Conservation (phyloP, 139 green algal species). For the Chlorella sp. region DNA sequence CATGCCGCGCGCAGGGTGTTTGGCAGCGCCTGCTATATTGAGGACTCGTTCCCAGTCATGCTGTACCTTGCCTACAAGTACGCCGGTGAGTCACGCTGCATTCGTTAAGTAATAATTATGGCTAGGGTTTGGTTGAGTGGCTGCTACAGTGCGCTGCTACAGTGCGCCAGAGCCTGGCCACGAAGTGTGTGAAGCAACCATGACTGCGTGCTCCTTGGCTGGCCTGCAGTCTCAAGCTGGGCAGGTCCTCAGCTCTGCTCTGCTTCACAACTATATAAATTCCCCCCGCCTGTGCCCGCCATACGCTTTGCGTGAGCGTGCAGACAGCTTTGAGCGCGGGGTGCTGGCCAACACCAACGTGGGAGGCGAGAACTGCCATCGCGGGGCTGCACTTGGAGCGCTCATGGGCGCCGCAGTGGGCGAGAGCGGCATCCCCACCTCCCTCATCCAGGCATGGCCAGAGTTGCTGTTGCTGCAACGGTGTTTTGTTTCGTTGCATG, state of each 20-base stretch:
- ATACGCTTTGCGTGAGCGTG: background rate
- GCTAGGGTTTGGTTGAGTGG: too few relatives aligned
- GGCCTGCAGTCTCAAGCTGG: too few relatives aligned
- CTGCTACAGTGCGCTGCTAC: too few relatives aligned
- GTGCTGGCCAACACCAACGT: slow-evolving; percentile 59
- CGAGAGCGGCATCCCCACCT: slow-evolving; percentile 33
- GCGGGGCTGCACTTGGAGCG: slow-evolving; percentile 46
- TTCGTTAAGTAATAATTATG: too few relatives aligned
- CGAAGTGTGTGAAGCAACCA: too few relatives aligned
- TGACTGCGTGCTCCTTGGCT: too few relatives aligned
- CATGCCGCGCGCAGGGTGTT: slow-evolving; percentile 16
- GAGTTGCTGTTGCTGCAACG: background rate
- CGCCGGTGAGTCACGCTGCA: too few relatives aligned
- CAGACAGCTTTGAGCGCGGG: slow-evolving; percentile 49
- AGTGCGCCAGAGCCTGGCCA: too few relatives aligned
- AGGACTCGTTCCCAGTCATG: slow-evolving; percentile 37
- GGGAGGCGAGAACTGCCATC: slow-evolving; percentile 63
- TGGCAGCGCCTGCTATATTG: slow-evolving; percentile 61
- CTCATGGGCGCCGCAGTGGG: slow-evolving; percentile 47
- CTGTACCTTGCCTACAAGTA: slow-evolving; percentile 56
- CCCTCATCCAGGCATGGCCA: slow-evolving; percentile 21
- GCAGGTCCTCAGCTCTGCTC: background rate
- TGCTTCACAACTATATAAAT: background rate
- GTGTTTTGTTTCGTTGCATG: background rate
- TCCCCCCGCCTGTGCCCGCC: background rate